A percentile compares a stretch with the other conserved stretches of the same genome.
phyloP scores from a whole-genome alignment of 208 protist species.

The Leishmania lainsoni region DNA sequence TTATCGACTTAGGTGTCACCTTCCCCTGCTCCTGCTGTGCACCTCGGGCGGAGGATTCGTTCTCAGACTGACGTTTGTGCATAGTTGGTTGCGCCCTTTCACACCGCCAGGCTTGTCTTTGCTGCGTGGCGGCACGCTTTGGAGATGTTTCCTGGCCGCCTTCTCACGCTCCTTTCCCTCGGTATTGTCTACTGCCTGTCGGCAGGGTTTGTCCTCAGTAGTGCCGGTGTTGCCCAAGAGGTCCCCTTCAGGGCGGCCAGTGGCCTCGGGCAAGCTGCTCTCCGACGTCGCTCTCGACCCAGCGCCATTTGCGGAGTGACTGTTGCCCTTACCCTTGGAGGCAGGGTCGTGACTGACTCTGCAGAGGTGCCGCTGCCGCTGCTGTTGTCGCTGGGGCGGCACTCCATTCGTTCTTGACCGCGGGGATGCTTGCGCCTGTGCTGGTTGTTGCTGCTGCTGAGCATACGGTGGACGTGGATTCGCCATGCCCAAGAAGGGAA shows the following conservation, averaged over 20 bases:
- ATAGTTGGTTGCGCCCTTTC: no score
- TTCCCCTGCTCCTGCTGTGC: background rate
- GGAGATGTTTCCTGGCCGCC: background rate
- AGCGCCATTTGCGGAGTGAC: background rate
- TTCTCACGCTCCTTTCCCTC: background rate
- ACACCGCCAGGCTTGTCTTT: background rate
- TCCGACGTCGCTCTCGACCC: background rate
- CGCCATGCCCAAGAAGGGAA: background rate
- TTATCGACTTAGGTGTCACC: background rate
- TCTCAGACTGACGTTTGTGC: background rate
- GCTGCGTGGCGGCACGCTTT: background rate
- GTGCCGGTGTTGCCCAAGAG: background rate
- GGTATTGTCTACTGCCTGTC: background rate
- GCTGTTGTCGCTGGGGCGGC: background rate
- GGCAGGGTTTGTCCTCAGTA: background rate
- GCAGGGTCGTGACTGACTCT: background rate
- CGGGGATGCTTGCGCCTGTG: background rate
- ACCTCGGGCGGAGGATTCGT: background rate
- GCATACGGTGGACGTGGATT: background rate
- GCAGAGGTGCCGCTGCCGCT: background rate
- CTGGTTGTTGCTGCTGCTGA: background rate
- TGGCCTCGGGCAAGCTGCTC: background rate
- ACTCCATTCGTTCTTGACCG: background rate
- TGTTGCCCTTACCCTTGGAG: background rate
- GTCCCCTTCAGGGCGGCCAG: background rate